phyloP scores from a whole-genome alignment of 768 basidiomycete genomes.

The Artomyces pyxidatus region DNA sequence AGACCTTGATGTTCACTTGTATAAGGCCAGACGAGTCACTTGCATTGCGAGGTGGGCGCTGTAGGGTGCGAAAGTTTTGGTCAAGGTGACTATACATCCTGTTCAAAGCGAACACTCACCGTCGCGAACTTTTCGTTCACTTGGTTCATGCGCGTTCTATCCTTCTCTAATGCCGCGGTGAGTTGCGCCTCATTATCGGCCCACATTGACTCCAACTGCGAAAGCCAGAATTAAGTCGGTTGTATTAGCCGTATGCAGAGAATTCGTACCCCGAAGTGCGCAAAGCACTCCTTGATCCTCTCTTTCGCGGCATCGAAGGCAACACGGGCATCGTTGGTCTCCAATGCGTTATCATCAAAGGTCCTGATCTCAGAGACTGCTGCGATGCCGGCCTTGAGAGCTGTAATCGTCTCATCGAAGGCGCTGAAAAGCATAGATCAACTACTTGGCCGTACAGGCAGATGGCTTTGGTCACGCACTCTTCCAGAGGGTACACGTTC shows the following conservation, averaged over 20 bases:
- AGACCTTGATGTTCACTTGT: not conserved
- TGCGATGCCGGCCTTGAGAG: not conserved
- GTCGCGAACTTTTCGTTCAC: not conserved
- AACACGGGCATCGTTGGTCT: slow-evolving; percentile 2
- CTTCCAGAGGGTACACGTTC: slow-evolving; percentile 1
- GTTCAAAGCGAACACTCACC: not conserved
- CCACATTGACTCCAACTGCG: not conserved
- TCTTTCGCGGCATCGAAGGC: not conserved
- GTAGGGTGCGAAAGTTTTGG: not conserved
- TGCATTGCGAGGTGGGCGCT: not conserved
- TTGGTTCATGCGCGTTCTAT: not conserved
- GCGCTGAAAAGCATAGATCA: not conserved
- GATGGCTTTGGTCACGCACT: slow-evolving; percentile 1
- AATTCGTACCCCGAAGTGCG: slow-evolving; percentile 5
- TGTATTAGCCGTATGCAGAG: slow-evolving; percentile 33
- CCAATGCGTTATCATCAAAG: slow-evolving; percentile 1
- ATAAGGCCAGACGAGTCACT: not conserved
- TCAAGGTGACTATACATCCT: not conserved
- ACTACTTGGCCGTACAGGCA: not conserved
- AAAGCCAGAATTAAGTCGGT: too few relatives aligned
- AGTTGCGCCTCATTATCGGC: not conserved
- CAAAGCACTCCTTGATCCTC: slow-evolving; percentile 3
- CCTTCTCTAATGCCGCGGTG: not conserved
- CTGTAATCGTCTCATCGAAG: slow-evolving; percentile 3
- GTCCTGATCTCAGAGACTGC: slow-evolving; percentile 7